These are phyloP conservation scores for Fusarium transvaalense DNA, from an alignment of 2,329 filamentous ascomycete genomes.

Conservation along the genomic window DNA sequence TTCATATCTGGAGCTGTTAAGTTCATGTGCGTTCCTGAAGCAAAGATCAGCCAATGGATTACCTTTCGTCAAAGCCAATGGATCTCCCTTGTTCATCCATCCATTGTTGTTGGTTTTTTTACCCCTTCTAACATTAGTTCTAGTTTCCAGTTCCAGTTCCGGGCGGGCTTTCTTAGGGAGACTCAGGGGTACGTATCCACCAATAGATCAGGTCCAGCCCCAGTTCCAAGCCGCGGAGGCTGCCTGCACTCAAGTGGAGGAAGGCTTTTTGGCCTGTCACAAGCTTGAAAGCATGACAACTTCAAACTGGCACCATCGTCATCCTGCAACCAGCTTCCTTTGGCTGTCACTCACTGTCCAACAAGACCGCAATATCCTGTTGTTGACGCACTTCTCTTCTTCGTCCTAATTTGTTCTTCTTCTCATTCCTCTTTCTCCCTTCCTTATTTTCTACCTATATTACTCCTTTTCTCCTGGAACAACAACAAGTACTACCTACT, in stretches of 20 bases:
- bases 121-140: neutral
- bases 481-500: neutral
- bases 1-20: conserved; percentile 8
- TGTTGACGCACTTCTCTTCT: conserved; percentile 6
- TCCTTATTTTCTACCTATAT: conserved; percentile 1
- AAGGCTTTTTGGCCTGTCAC: conserved; percentile 29
- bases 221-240: conserved; percentile 19
- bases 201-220: conserved; percentile 21
- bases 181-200: conserved; percentile 38
- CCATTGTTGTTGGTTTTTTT: conserved; percentile 8
- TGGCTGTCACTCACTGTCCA: conserved; percentile 15
- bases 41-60: conserved; percentile 5
- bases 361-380: neutral
- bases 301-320: conserved; percentile 42
- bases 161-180: neutral
- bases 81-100: conserved; percentile 1
- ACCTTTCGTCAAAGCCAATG: conserved; percentile 19
- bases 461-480: conserved; percentile 17
- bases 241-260: conserved; percentile 13
- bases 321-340: conserved; percentile 37
- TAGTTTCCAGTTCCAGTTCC: conserved; percentile 4
- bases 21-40: conserved; percentile 16
- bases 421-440: conserved; percentile 8
- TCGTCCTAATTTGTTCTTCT: conserved; percentile 12
- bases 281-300: conserved; percentile 37